A percentile compares a stretch with the other conserved stretches of the same genome.
phyloP scores from a whole-genome alignment of 768 basidiomycete genomes.

The Lactarius hatsudake region DNA sequence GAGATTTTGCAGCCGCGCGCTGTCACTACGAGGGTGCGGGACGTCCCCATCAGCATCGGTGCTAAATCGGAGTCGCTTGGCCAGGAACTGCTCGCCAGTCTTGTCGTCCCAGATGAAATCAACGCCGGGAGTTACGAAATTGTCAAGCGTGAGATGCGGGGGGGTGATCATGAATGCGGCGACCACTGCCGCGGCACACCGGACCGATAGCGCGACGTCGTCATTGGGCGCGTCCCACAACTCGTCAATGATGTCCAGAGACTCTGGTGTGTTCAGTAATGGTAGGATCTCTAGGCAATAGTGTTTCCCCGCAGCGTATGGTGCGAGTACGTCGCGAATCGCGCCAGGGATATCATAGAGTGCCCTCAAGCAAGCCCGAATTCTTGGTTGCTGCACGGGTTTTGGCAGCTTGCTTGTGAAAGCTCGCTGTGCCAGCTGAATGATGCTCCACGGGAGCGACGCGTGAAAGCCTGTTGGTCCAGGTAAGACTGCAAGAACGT shows the following conservation, averaged over 20 bases:
- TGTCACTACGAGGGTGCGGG: no score
- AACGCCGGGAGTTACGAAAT: no score
- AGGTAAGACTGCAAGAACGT: background rate
- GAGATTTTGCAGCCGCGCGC: no score
- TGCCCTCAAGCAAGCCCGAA: background rate
- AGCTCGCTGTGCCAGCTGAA: background rate
- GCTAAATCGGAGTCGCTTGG: no score
- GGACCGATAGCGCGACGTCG: background rate
- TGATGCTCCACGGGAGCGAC: background rate
- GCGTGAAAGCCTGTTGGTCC: background rate
- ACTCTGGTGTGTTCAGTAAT: background rate
- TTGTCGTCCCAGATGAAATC: background rate
- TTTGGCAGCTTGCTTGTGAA: background rate
- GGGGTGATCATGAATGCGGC: no score
- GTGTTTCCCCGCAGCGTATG: background rate
- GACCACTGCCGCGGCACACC: background rate
- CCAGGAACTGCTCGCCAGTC: background rate
- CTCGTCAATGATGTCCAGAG: background rate
- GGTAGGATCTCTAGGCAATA: background rate
- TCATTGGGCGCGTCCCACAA: background rate
- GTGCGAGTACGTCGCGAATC: background rate
- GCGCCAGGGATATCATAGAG: background rate
- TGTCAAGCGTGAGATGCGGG: no score
- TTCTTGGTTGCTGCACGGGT: background rate
- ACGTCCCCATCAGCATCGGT: no score